phyloP scores from a whole-genome alignment of 2,329 filamentous ascomycete genomes.

The Hypoxylon sp. region DNA sequence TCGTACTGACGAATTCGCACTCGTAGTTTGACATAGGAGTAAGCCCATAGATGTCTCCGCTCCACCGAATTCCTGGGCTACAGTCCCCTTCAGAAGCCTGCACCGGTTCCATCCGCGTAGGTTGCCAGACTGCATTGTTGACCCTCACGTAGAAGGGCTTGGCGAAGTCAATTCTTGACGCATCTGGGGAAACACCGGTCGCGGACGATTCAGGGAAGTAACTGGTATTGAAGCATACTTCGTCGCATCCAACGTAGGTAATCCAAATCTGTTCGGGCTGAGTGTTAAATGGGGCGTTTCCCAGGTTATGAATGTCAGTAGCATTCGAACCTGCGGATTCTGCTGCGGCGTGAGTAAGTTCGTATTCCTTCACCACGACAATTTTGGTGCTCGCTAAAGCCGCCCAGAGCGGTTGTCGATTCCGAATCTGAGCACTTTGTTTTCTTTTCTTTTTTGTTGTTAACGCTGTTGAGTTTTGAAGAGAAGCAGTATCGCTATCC shows the following conservation, averaged over 20 bases:
- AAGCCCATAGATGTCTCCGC: constrained; percentile 76
- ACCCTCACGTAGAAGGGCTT: constrained; percentile 85
- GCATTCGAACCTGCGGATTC: constrained; percentile 81
- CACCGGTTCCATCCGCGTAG: constrained; percentile 74
- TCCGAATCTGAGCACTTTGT: constrained; percentile 90
- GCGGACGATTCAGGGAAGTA: constrained; percentile 65
- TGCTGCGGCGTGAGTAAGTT: constrained; percentile 80
- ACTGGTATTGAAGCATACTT: constrained; percentile 81
- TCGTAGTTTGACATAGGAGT: constrained; percentile 81
- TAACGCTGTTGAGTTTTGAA: constrained; percentile 67
- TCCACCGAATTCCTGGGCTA: constrained; percentile 69
- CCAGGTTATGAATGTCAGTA: constrained; percentile 81
- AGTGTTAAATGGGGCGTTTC: constrained; percentile 78
- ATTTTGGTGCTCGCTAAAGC: constrained; percentile 96
- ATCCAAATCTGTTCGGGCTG: constrained; percentile 83
- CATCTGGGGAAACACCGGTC: constrained; percentile 54
- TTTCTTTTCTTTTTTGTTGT: constrained; percentile 86
- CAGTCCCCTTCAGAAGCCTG: constrained; percentile 54
- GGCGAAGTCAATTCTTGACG: constrained; percentile 70
- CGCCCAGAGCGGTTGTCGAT: constrained; percentile 93
- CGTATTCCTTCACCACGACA: constrained; percentile 91
- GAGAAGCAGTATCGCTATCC: constrained; percentile 66
- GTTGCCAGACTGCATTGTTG: constrained; percentile 84
- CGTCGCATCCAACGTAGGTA: constrained; percentile 81
- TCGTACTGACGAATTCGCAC: constrained; percentile 80